A percentile compares a stretch with the other conserved stretches of the same genome.
Evolutionary conservation across 2,329 filamentous ascomycete species (phyloP).

Genomic region (Trichophyton schoenleinii): DNA sequence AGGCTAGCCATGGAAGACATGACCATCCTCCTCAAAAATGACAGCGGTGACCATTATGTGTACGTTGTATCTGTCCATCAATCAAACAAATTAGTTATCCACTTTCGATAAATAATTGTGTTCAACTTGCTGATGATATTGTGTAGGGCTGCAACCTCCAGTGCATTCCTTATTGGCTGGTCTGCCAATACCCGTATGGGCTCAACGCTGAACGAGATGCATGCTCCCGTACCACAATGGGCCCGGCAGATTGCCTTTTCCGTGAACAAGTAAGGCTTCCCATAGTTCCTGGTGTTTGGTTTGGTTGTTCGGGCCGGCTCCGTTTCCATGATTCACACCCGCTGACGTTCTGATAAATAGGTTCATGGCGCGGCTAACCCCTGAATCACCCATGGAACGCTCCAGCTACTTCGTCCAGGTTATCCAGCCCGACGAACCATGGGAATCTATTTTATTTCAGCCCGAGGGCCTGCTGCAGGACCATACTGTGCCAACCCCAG

Average conservation of each 20-base stretch:
- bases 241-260: conserved; percentile 34
- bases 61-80: conserved; percentile 17
- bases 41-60: conserved; percentile 38
- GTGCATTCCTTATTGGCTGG: conserved; percentile 43
- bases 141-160: conserved; percentile 39
- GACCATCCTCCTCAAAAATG: conserved; percentile 36
- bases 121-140: background rate
- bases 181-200: conserved; percentile 38
- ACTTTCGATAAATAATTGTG: background rate
- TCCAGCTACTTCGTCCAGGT: conserved; percentile 41
- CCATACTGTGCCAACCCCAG: conserved; percentile 24
- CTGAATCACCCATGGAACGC: conserved; percentile 36
- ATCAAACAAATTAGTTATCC: background rate
- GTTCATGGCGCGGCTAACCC: conserved; percentile 37
- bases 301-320: background rate
- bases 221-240: conserved; percentile 39
- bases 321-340: background rate
- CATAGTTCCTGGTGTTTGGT: conserved; percentile 3
- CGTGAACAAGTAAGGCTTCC: conserved; percentile 30
- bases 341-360: conserved; percentile 16
- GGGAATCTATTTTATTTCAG: conserved; percentile 36
- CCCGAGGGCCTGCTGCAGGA: conserved; percentile 30
- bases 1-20: conserved; percentile 42
- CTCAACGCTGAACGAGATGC: conserved; percentile 36
- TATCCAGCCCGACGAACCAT: conserved; percentile 23